Conservation (phyloP, 495 filamentous ascomycete genomes). For the Niebla homalea region DNA sequence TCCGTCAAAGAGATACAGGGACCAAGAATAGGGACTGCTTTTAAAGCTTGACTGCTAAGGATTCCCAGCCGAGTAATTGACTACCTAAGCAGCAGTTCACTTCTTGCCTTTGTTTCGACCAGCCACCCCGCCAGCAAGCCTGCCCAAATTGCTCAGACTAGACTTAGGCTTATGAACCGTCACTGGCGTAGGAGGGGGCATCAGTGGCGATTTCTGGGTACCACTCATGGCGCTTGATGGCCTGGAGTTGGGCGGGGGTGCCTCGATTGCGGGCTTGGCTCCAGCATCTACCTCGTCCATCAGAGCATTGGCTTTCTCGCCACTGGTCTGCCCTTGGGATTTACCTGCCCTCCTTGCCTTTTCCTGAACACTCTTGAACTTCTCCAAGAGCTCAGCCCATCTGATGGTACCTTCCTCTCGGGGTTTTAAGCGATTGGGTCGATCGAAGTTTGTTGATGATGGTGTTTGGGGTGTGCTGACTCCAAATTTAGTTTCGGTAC, state of each 20-base stretch:
- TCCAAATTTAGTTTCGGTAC: conserved; percentile 14
- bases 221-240: conserved; percentile 23
- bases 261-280: conserved; percentile 30
- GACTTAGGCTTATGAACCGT: conserved; percentile 43
- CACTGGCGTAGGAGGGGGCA: conserved; percentile 30
- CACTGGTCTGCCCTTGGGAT: conserved; percentile 15
- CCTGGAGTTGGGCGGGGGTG: conserved; percentile 21
- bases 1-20: not conserved
- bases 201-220: conserved; percentile 31
- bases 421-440: conserved; percentile 68
- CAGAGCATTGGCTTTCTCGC: conserved; percentile 14
- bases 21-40: not conserved
- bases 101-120: conserved; percentile 37
- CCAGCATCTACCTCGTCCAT: conserved; percentile 31
- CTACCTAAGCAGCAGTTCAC: conserved; percentile 2
- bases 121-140: conserved; percentile 52
- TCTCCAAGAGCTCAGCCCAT: conserved; percentile 92
- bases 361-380: conserved; percentile 85
- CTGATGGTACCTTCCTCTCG: conserved; percentile 73
- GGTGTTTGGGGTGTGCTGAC: conserved; percentile 16
- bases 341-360: conserved; percentile 45
- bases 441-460: conserved; percentile 36
- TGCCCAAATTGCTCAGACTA: conserved; percentile 55
- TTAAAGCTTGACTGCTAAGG: too few species aligned
- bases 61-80: too few species aligned